Conservation (phyloP, 2,329 filamentous ascomycete species). For the Paecilomyces niveus region DNA sequence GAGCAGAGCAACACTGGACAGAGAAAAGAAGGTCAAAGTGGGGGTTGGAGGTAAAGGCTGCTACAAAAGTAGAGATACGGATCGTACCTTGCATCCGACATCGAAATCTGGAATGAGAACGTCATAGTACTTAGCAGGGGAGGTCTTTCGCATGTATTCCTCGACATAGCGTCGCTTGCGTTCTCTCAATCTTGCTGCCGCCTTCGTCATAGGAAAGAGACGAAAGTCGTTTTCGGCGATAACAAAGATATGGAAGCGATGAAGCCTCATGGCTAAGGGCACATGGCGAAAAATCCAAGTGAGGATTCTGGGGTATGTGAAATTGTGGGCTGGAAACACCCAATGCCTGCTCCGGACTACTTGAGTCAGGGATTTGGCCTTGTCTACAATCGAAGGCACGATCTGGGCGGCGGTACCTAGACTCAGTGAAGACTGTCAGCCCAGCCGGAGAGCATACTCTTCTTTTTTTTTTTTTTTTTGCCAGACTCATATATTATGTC, state of each 20-base stretch:
- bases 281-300: conserved; percentile 42
- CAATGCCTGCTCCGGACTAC: conserved; percentile 52
- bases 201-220: conserved; percentile 37
- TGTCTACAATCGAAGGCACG: conserved; percentile 24
- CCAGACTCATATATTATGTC: conserved; percentile 23
- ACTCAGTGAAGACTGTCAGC: no score
- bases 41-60: no score
- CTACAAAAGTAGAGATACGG: no score
- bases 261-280: conserved; percentile 37
- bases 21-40: no score
- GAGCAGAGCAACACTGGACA: no score
- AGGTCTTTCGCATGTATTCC: conserved; percentile 43
- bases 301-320: conserved; percentile 43
- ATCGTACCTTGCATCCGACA: conserved; percentile 59
- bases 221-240: conserved; percentile 14
- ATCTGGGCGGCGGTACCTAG: conserved; percentile 20
- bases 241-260: conserved; percentile 29
- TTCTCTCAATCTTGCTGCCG: conserved; percentile 32
- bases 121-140: conserved; percentile 55
- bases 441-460: no score
- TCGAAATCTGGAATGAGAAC: conserved; percentile 56
- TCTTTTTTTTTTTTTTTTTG: no score
- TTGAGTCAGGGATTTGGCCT: conserved; percentile 49
- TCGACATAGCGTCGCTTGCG: conserved; percentile 29
- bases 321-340: conserved; percentile 39